Evolutionary conservation across 2,329 filamentous ascomycete genomes (phyloP).

Genomic region (Exophiala viscosa): DNA sequence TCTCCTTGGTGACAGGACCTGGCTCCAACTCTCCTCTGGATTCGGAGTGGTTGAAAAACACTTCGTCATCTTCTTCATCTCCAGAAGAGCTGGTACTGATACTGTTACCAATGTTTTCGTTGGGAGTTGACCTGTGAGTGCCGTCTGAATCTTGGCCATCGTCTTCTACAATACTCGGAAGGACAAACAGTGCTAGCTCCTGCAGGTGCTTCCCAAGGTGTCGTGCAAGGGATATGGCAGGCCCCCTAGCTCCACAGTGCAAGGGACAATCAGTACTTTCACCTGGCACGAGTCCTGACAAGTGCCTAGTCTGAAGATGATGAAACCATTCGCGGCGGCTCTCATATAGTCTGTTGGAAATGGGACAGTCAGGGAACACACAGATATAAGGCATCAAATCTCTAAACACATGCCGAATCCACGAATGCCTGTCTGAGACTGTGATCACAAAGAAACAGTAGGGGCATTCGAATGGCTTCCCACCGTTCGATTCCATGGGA

Average conservation of each 20-base stretch:
- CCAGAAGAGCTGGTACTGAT: too few relatives aligned
- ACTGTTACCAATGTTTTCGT: too few relatives aligned
- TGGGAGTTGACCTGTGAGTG: background rate
- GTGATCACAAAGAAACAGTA: constrained; percentile 40
- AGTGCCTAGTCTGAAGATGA: background rate
- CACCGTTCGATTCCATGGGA: constrained; percentile 24
- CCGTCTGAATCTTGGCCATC: constrained; percentile 4
- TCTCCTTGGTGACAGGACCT: too few relatives aligned
- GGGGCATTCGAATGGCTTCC: constrained; percentile 38
- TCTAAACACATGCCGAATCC: constrained; percentile 39
- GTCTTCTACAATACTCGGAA: constrained; percentile 8
- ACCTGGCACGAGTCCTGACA: background rate
- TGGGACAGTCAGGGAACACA: constrained; percentile 26
- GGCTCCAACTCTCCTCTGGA: too few relatives aligned
- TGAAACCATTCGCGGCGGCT: constrained; percentile 14
- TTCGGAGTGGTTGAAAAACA: too few relatives aligned
- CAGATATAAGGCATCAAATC: constrained; percentile 43
- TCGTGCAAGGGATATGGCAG: constrained; percentile 4
- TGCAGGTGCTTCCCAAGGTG: constrained; percentile 28
- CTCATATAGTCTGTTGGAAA: constrained; percentile 22
- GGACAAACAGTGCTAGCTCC: constrained; percentile 27
- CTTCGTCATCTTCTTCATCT: too few relatives aligned
- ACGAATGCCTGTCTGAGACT: constrained; percentile 28
- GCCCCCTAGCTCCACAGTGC: background rate
- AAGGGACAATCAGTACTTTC: constrained; percentile 3